Evolutionary conservation across 495 filamentous ascomycete genomes (phyloP).

Genomic region (Xylaria nigripes): DNA sequence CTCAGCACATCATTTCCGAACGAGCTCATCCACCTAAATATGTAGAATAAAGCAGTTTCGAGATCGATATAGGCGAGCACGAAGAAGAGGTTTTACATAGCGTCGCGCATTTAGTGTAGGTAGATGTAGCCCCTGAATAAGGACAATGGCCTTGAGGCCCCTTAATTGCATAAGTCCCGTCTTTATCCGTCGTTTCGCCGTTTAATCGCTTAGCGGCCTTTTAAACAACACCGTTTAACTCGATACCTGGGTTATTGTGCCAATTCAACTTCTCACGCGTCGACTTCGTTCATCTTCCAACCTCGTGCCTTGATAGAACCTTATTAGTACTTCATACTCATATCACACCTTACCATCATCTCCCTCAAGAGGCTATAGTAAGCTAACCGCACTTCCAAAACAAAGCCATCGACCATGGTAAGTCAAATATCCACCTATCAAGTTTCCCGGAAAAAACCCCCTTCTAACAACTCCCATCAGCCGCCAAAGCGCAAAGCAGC

Average conservation of each 20-base stretch:
- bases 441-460: neutral
- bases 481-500: slow-evolving; percentile 35
- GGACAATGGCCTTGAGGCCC: too few species aligned
- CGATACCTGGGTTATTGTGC: neutral
- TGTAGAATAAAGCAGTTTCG: too few species aligned
- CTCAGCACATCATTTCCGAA: neutral
- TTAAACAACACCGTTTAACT: neutral
- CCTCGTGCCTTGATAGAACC: neutral
- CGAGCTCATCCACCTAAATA: too few species aligned
- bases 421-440: neutral
- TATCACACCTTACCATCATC: neutral
- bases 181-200: too few species aligned
- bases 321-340: neutral
- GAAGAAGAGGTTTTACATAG: too few species aligned
- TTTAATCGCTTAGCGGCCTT: too few species aligned
- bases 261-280: neutral
- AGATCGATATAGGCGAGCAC: too few species aligned
- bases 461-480: slow-evolving; percentile 18
- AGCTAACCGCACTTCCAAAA: neutral
- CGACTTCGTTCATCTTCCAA: neutral
- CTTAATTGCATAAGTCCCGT: too few species aligned
- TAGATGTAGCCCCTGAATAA: too few species aligned
- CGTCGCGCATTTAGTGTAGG: too few species aligned
- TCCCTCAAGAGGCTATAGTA: neutral
- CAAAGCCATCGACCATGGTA: neutral